Evolutionary conservation across 352 stramenopile genomes (phyloP).

Genomic region (Pythium brassicae): DNA sequence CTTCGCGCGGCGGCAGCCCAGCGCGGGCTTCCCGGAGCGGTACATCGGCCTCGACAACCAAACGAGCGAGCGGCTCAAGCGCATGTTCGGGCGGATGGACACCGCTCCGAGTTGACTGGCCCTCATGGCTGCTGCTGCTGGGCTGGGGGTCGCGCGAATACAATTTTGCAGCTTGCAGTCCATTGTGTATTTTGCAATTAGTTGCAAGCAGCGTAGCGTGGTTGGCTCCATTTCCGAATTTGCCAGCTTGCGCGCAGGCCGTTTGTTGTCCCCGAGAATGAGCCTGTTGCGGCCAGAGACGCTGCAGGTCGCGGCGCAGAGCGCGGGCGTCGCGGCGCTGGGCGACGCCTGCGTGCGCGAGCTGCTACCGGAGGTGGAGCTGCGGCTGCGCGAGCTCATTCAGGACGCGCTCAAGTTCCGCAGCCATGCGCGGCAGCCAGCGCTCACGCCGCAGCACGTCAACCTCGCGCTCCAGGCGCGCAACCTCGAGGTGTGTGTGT

Average conservation of each 20-base stretch:
- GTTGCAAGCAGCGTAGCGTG: neutral
- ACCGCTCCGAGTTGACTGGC: no score
- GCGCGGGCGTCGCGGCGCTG: conserved; percentile 66
- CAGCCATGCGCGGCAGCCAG: conserved; percentile 52
- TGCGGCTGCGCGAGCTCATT: conserved; percentile 76
- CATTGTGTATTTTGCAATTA: neutral
- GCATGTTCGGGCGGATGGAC: conserved; percentile 71
- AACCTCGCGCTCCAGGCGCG: conserved; percentile 75
- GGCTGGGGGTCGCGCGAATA: neutral
- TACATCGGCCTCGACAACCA: conserved; percentile 81
- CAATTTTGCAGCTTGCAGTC: neutral
- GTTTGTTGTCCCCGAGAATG: conserved; percentile 28
- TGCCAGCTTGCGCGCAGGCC: neutral
- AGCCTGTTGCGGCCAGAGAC: conserved; percentile 67
- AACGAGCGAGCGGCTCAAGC: conserved; percentile 67
- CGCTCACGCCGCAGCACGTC: conserved; percentile 59
- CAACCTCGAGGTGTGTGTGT: conserved; percentile 53
- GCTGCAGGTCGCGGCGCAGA: conserved; percentile 71
- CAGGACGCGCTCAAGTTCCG: conserved; percentile 87
- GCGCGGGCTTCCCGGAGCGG: conserved; percentile 52
- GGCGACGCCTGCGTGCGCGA: conserved; percentile 58
- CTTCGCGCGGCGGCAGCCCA: conserved; percentile 42
- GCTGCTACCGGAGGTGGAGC: conserved; percentile 72
- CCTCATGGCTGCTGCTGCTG: no score
- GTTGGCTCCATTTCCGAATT: neutral